Evolutionary conservation across 139 green algal genomes (phyloP), one percentile per base, ranked within the genome.

Genomic region (Coccomyxa sp.): DNA sequence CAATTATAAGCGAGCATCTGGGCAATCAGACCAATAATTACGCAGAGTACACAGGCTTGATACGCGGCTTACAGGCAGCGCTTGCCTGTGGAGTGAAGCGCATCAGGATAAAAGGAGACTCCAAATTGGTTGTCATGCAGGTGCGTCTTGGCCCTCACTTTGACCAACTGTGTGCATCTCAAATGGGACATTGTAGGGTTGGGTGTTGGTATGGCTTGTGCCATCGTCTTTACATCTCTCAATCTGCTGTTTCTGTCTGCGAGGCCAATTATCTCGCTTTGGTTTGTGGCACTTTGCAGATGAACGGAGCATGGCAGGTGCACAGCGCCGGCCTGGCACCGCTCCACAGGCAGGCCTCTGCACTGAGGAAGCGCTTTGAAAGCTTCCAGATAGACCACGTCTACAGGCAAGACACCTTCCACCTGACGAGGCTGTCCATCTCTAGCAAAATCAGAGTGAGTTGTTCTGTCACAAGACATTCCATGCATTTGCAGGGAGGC

Each of bases 1-100:
- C 75, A 4, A 50, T 50, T 22, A 69, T 84, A 6, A 73, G 71
- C 37, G 14, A 81, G 22, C 33, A n/a, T 0, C 50, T 81, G 38
- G 71, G 82, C 68, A 29, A 1, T 6, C 54, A 58, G 37, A 91
- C 87, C n/a, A 90, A 89, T 77, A 91, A 91, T 81, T 74, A 86
- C 39, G 87, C 87, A 12, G 87, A 91, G 76, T 91, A 89, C 36
- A 73, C 54, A 2, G 87, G 79, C 22, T 75, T 91, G 12, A 74
- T 90, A 5, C 74, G 73, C n/a, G 87, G 87, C 27, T 39, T 91
- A 33, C 37, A 79, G 40, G 87, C 86, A 7, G 84, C 84, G 14
- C 44, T 78, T 37, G 31, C 78, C 8, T 24, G 82, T 34, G 87
- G 87, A 36, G 79, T 78, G 34, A 55, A 29, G 6, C 33, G 33